Conservation (phyloP, 2,329 filamentous ascomycete genomes). For the Metarhizium rileyi region DNA sequence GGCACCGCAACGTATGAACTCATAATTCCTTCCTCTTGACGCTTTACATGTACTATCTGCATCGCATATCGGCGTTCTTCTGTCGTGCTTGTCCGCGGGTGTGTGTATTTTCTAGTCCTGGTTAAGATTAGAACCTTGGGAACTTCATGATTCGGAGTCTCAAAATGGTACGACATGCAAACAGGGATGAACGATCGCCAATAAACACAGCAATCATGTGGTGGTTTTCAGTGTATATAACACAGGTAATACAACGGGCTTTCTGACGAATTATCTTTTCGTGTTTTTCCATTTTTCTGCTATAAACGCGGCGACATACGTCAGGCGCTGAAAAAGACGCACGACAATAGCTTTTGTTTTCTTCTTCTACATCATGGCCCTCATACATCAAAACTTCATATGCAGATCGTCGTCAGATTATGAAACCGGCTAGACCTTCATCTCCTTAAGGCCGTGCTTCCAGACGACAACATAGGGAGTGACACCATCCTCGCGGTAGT, state of each 20-base stretch:
- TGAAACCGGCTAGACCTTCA: slow-evolving; percentile 70
- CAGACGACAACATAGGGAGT: slow-evolving; percentile 86
- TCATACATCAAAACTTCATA: slow-evolving; percentile 6
- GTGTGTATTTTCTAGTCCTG: not conserved
- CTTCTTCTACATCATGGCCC: slow-evolving; percentile 5
- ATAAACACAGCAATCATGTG: not conserved
- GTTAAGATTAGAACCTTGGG: not conserved
- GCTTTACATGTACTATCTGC: not conserved
- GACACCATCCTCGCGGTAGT: slow-evolving; percentile 93
- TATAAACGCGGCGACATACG: slow-evolving; percentile 9
- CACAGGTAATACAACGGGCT: not conserved
- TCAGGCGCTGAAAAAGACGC: slow-evolving; percentile 6
- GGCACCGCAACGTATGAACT: not conserved
- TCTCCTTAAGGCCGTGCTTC: slow-evolving; percentile 85
- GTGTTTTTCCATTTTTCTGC: slow-evolving; percentile 7
- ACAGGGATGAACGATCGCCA: not conserved
- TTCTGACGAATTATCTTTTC: not conserved
- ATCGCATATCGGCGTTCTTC: slow-evolving; percentile 7
- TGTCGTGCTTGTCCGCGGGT: not conserved
- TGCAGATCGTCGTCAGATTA: slow-evolving; percentile 1
- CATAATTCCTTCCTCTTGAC: not conserved
- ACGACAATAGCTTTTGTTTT: slow-evolving; percentile 2
- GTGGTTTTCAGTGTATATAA: not conserved
- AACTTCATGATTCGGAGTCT: not conserved
- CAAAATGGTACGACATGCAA: not conserved